phyloP scores from a whole-genome alignment of 768 basidiomycete species.

The Mycena pura region DNA sequence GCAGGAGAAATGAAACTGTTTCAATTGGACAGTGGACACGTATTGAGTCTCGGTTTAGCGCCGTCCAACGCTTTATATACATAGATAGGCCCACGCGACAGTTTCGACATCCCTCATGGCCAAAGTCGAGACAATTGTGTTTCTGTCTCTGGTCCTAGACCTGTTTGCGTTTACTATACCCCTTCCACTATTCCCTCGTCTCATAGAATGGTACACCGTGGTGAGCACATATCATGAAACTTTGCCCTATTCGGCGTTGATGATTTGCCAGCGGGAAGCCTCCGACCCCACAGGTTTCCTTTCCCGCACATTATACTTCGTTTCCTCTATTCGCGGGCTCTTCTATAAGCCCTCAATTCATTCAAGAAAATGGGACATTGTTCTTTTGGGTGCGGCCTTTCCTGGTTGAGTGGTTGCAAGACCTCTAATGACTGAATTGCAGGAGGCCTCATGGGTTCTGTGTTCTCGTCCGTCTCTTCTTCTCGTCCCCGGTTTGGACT shows the following conservation, averaged over 20 bases:
- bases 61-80: too few relatives aligned
- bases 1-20: too few relatives aligned
- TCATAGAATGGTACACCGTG: slow-evolving; percentile 90
- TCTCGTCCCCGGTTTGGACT: slow-evolving; percentile 12
- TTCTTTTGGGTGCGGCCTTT: slow-evolving; percentile 75
- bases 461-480: slow-evolving; percentile 75
- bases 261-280: slow-evolving; percentile 64
- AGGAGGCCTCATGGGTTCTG: slow-evolving; percentile 93
- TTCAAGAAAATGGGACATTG: slow-evolving; percentile 89
- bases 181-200: slow-evolving; percentile 96
- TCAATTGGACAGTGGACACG: too few relatives aligned
- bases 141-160: slow-evolving; percentile 90
- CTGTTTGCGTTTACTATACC: slow-evolving; percentile 93
- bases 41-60: neutral
- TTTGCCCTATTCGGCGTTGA: slow-evolving; percentile 13
- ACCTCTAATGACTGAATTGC: slow-evolving; percentile 2
- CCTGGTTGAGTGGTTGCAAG: neutral
- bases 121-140: slow-evolving; percentile 82
- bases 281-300: slow-evolving; percentile 75
- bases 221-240: slow-evolving; percentile 45
- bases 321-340: slow-evolving; percentile 69
- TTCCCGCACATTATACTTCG: slow-evolving; percentile 69
- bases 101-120: slow-evolving; percentile 47
- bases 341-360: slow-evolving; percentile 66
- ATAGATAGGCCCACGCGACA: neutral